phyloP scores from a whole-genome alignment of 2,329 filamentous ascomycete genomes.

The Sphaerulina musiva region DNA sequence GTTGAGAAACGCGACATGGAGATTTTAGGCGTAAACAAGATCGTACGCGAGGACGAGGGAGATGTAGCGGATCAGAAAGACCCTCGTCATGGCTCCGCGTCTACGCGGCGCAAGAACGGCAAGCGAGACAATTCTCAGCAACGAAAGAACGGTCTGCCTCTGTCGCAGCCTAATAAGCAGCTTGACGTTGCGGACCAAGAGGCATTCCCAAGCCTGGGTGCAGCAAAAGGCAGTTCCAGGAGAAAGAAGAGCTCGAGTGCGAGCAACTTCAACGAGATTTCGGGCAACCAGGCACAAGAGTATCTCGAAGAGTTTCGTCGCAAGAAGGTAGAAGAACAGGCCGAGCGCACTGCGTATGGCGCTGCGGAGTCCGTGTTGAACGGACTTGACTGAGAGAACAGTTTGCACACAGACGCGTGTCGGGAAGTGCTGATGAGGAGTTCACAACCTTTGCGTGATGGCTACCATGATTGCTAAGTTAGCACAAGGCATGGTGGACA shows the following conservation, averaged over 20 bases:
- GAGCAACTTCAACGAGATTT: constrained; percentile 22
- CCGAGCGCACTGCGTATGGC: constrained; percentile 24
- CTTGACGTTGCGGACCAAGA: constrained; percentile 23
- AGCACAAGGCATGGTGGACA: background rate
- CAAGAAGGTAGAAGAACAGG: constrained; percentile 26
- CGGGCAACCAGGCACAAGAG: constrained; percentile 23
- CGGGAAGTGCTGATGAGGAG: background rate
- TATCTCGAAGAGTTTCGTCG: constrained; percentile 25
- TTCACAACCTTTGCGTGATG: background rate
- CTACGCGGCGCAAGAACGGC: background rate
- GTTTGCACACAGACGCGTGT: background rate
- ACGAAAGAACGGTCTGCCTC: constrained; percentile 1
- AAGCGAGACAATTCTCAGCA: background rate
- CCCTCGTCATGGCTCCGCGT: constrained; percentile 1
- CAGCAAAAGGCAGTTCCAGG: constrained; percentile 10
- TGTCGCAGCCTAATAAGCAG: constrained; percentile 3
- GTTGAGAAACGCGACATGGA: constrained; percentile 8
- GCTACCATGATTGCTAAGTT: background rate
- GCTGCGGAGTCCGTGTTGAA: constrained; percentile 26
- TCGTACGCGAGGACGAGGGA: constrained; percentile 1
- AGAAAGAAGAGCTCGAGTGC: constrained; percentile 17
- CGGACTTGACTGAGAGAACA: constrained; percentile 20
- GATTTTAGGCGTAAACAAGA: constrained; percentile 5
- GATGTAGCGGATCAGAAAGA: constrained; percentile 2
- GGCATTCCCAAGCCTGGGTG: constrained; percentile 27